Conservation (phyloP, 1,284 basidiomycete genomes). For the Irpex sp. region DNA sequence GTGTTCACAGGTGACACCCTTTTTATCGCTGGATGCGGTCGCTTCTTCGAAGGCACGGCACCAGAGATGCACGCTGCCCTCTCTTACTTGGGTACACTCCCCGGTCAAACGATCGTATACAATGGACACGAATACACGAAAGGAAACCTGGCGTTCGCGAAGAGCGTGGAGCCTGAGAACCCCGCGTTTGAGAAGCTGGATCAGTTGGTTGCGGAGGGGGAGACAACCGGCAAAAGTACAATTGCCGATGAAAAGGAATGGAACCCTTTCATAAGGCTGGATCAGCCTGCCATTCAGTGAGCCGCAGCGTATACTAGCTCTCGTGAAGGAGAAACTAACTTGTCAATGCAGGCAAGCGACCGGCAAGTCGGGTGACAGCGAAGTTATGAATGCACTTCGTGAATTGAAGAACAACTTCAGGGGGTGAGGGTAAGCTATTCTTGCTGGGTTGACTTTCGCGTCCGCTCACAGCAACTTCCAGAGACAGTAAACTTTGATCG, state of each 20-base stretch:
- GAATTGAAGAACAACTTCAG: slow-evolving; percentile 81
- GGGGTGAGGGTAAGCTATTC: slow-evolving; percentile 32
- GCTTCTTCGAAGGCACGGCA: slow-evolving; percentile 92
- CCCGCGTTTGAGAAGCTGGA: slow-evolving; percentile 50
- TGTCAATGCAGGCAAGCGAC: slow-evolving; percentile 39
- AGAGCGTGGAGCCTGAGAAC: slow-evolving; percentile 62
- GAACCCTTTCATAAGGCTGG: slow-evolving; percentile 80
- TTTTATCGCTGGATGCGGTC: slow-evolving; percentile 91
- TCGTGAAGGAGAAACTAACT: slow-evolving; percentile 1
- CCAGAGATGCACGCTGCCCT: slow-evolving; percentile 83
- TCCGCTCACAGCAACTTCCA: background rate
- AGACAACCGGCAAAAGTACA: slow-evolving; percentile 74
- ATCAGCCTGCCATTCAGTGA: slow-evolving; percentile 52
- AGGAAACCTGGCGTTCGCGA: slow-evolving; percentile 60
- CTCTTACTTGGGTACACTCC: slow-evolving; percentile 71
- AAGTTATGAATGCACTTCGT: slow-evolving; percentile 70
- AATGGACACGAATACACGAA: slow-evolving; percentile 92
- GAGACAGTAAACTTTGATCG: background rate
- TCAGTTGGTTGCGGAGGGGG: slow-evolving; percentile 45
- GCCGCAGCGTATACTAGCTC: slow-evolving; percentile 14
- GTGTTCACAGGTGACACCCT: slow-evolving; percentile 98
- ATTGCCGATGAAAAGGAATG: slow-evolving; percentile 82
- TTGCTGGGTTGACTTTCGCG: background rate
- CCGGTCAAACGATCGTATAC: slow-evolving; percentile 79
- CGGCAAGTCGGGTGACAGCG: slow-evolving; percentile 41